Base-by-base conservation (phyloP, 371 early-diverging fungal species). In the Saksenaea oblongispora region DNA sequence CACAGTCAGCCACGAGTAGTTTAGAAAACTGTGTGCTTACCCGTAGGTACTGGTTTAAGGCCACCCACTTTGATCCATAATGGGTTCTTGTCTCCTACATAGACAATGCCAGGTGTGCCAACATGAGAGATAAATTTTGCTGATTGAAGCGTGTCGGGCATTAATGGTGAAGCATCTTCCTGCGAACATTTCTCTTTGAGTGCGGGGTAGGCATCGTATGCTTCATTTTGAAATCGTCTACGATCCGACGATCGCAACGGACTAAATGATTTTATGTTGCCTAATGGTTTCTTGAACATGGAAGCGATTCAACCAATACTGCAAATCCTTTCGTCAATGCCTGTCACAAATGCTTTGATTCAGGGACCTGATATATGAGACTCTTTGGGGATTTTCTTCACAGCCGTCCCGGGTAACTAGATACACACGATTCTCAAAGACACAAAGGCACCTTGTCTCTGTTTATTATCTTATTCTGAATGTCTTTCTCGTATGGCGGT, bases 231-330 rank as follows among this genome's bases (percentile, higher is more conserved):
- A n/a, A 86, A 83, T 8, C 84, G 75, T 57, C 85, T 67, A 31
- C 78, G 75, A 67, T 87, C 88, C 18, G 86, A 86, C 4, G 86
- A 85, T 31, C 86, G 76, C 37, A 87, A 66, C 17, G 86, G 78
- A 64, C 84, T 84, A 67, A 83, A 86, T 11, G 83, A 76, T 66
- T 87, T 87, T 42, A 86, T 61, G 15, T 78, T 76, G 8, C 81
- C 72, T 22, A 84, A 56, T 7, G 85, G 86, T 47, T 85, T 86
- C 62, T 87, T 87, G 67, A 87, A 87, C 88, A 87, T 87, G 41
- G 27, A 34, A 35, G 13, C 39, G 44, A 31, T 31, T 7, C 2
- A 31, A 7, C 31, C 59, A 37, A 39, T n/a, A 58, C 34, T 2
- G 31, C 31, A 31, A 31, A 31, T 31, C 31, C 31, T 31, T 7